These are phyloP conservation scores for Thielaviopsis populi DNA, from an alignment of 2,329 filamentous ascomycete species.

Conservation along the genomic window DNA sequence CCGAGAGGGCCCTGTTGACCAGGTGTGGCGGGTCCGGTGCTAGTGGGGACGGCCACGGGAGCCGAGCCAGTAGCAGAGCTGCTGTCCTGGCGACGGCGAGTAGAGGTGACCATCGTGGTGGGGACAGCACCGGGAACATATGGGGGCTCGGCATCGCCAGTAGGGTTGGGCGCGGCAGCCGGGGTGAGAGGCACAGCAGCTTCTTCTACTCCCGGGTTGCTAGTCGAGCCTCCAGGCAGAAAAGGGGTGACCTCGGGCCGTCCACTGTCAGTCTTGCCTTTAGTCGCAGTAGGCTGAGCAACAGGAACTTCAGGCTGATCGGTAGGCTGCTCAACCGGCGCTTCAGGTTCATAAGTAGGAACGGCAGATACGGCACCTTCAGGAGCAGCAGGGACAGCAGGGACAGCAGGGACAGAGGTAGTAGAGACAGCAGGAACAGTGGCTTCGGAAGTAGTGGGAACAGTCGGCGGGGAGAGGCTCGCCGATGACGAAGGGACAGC, in stretches of 20 bases:
- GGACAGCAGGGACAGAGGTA: neutral
- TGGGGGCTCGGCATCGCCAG: neutral
- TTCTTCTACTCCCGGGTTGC: neutral
- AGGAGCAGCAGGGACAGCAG: neutral
- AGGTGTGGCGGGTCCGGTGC: neutral
- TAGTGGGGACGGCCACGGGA: neutral
- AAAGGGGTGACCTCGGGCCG: neutral
- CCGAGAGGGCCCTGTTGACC: neutral
- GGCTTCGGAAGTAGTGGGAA: neutral
- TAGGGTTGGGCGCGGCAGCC: neutral
- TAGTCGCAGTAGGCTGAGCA: neutral
- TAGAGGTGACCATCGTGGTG: slow-evolving; percentile 1
- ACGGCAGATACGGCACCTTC: neutral
- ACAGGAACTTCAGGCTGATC: neutral
- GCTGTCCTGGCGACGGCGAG: neutral
- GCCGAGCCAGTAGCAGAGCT: neutral
- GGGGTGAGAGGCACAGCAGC: neutral
- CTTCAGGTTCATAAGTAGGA: neutral
- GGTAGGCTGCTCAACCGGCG: neutral
- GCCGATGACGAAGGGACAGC: neutral
- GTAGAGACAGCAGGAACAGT: neutral
- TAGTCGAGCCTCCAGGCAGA: neutral
- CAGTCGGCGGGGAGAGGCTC: neutral
- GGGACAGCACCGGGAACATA: neutral
- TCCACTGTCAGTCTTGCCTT: neutral